Evolutionary conservation across 2,329 filamentous ascomycete species (phyloP).

Genomic region (Neopestalotiopsis sp.): DNA sequence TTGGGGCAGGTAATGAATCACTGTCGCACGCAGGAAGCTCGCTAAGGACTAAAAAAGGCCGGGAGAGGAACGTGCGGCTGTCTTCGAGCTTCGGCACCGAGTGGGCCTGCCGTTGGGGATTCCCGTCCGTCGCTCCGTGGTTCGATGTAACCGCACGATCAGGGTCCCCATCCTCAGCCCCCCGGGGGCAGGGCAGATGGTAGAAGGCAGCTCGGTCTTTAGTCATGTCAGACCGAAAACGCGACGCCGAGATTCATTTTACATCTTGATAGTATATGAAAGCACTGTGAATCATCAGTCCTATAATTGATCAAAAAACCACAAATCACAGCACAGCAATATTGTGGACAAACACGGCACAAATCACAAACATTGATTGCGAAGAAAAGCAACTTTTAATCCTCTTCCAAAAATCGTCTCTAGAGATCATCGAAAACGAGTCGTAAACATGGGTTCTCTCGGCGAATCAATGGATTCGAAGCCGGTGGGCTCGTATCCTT

Average conservation of each 20-base stretch:
- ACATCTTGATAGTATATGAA: neutral
- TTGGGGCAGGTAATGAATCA: neutral
- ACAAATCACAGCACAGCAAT: neutral
- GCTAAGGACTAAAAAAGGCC: neutral
- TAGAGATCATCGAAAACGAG: neutral
- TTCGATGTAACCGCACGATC: constrained; percentile 4
- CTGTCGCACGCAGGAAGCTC: neutral
- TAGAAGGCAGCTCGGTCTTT: neutral
- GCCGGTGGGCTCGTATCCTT: constrained; percentile 56
- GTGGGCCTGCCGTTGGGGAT: constrained; percentile 9
- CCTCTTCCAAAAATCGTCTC: neutral
- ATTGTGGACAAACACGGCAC: neutral
- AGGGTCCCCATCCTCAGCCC: neutral
- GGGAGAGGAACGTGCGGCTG: neutral
- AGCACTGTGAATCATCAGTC: neutral
- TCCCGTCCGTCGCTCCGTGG: constrained; percentile 6
- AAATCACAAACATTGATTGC: too few species aligned
- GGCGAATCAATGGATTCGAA: constrained; percentile 41
- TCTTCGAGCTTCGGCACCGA: constrained; percentile 13
- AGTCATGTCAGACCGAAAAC: neutral
- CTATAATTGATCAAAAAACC: neutral
- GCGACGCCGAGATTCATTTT: neutral
- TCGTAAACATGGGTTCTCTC: constrained; percentile 30
- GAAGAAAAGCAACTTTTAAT: too few species aligned
- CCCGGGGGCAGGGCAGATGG: neutral